Percentiles rank a stretch among this genome's conserved stretches.
Conservation (phyloP, 371 early-diverging fungal genomes). For the Blakeslea trispora region DNA sequence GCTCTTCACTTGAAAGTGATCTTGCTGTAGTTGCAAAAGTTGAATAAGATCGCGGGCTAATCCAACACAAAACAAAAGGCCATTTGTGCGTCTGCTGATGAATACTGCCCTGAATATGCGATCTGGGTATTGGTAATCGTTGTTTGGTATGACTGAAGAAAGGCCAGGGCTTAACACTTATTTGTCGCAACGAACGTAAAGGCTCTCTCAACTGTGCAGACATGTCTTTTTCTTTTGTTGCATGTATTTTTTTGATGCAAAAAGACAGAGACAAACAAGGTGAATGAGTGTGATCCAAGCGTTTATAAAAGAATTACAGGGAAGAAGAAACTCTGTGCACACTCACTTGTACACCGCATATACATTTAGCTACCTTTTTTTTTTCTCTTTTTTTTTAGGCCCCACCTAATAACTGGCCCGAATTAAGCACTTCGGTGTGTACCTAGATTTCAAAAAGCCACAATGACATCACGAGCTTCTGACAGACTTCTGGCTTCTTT, state of each 20-base stretch:
- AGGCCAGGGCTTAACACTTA: conserved; percentile 11
- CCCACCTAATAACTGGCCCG: background rate
- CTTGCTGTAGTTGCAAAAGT: background rate
- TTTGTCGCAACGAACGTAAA: conserved; percentile 35
- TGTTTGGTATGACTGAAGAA: conserved; percentile 3
- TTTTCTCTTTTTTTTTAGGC: background rate
- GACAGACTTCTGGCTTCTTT: no score
- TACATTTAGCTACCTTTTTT: background rate
- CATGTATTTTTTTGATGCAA: conserved; percentile 1
- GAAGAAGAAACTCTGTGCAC: background rate
- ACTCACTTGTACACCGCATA: background rate
- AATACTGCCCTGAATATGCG: background rate
- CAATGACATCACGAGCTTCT: conserved; percentile 10
- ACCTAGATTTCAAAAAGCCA: conserved; percentile 9
- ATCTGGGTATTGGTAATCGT: background rate
- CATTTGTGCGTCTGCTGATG: background rate
- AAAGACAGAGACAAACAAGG: conserved; percentile 3
- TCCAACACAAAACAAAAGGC: background rate
- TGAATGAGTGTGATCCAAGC: background rate
- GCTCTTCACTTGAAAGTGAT: background rate
- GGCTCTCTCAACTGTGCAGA: conserved; percentile 46
- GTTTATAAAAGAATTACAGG: no score
- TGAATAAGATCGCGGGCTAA: conserved; percentile 2
- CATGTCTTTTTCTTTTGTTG: conserved; percentile 25
- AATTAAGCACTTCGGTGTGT: background rate